Base-by-base conservation (phyloP, 2,329 filamentous ascomycete genomes). In the Penicillium fuscoglaucum region DNA sequence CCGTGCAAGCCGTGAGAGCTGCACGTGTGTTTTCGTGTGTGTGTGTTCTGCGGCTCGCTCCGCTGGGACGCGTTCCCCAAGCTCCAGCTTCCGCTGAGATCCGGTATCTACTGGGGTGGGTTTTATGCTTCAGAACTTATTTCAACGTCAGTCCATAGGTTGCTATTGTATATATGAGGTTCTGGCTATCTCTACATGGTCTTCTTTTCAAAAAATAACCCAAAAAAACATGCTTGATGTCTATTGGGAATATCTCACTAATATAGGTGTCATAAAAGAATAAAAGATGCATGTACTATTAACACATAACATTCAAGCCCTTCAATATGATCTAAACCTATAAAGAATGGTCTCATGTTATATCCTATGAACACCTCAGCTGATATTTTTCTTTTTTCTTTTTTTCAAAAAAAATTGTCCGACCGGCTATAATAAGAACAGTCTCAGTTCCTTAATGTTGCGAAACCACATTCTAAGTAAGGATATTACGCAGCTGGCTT, bases 1-100 rank as follows among this genome's bases (percentile, higher is more conserved):
- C n/a, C 37, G 21, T 17, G 17, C n/a, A 46, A 10, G 40, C 6
- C 13, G 31, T 48, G 33, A 21, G 26, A 26, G 39, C 40, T 48
- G n/a, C n/a, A 19, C 4, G 37, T 19, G 26, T 35, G 46, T 26
- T 24, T 9, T 29, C 9, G 24, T 26, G 29, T 35, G 21, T 45
- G 19, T 19, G 19, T 52, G 44, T 54, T 58, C n/a, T 53, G 35
- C 21, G 44, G 55, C 37, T 48, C 55, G 55, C 37, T 48, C 55
- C 47, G 53, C 52, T 21, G 28, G n/a, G 35, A 47, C 55, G 55
- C 41, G 55, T 54, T 54, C 26, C 40, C 29, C 43, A 43, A 46
- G 24, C 54, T 39, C 19, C 35, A 46, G 24, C 54, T 39, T 37
- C 44, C 35, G 43, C 15, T 28, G 41, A 45, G 43, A 45, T 45